Evolutionary conservation across 2,329 filamentous ascomycete genomes (phyloP), one percentile per base, ranked within the genome.

Genomic region (Rhytidhysteron rufulum): DNA sequence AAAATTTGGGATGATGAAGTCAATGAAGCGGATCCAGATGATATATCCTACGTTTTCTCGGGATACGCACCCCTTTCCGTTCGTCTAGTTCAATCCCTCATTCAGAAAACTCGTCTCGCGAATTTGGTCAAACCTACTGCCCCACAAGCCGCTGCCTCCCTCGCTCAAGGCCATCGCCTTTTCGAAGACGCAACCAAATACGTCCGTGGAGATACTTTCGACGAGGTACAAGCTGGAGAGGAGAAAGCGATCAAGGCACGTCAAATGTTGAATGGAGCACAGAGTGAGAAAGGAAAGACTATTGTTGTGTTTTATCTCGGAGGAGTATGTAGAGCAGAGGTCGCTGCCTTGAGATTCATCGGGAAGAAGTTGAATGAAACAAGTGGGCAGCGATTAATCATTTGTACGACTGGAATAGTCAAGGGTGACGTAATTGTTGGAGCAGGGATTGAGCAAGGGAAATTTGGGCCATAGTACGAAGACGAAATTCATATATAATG

Each of bases 21-120:
- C 29, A 90, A 95, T 59, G 93, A 98, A 65, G 83, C 93, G 43
- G 86, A 94, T 34, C 93, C 93, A 3, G 87, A 93, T 55, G 93
- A 98, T 55, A 84, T 97, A 45, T 86, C 90, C n/a, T 98, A 98
- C 57, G 90, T 96, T 9, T 98, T 97, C 68, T 95, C 88, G 49
- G 94, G 93, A 38, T 98, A 97, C 60, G 93, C 94, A 4, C 94
- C 93, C 0, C 77, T 98, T 10, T 95, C 88, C 32, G 80, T 97
- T 39, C 83, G 93, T 13, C 78, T 98, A 4, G 85, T 98, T 5
- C 94, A 98, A 65, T 93, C 88, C 60, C 79, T 97, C 36, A 69
- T 98, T 34, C 90, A 97, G 63, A 98, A 98, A 65, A 81, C 88
- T 41, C 86, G 90, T 51, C 72, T 98, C 21, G 60, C 63, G 11